These are phyloP conservation scores for Astraeus odoratus DNA, from an alignment of 768 basidiomycete species.

Conservation along the genomic window DNA sequence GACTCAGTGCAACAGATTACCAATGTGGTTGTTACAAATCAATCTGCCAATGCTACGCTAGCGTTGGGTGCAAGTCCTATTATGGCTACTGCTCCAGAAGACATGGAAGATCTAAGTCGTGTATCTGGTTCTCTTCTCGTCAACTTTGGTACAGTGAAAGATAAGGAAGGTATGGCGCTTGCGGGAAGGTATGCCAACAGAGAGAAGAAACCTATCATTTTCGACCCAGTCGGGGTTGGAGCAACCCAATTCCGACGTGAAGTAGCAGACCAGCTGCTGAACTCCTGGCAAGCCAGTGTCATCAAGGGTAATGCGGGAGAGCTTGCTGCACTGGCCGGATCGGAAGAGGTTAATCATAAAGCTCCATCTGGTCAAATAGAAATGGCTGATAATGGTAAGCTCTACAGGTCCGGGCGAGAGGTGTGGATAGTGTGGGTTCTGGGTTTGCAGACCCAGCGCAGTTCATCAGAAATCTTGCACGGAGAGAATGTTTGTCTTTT, in stretches of 20 bases:
- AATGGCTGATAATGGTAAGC: neutral
- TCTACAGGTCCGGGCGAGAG: conserved; percentile 59
- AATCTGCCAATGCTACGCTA: conserved; percentile 86
- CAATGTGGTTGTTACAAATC: conserved; percentile 81
- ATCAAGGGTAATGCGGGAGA: conserved; percentile 95
- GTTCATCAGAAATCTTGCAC: conserved; percentile 66
- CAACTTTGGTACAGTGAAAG: conserved; percentile 80
- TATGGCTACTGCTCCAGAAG: conserved; percentile 81
- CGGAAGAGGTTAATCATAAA: conserved; percentile 49
- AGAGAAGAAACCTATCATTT: conserved; percentile 68
- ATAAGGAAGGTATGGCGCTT: conserved; percentile 65
- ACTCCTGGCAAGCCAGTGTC: conserved; percentile 78
- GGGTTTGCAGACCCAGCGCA: conserved; percentile 70
- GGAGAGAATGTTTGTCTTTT: conserved; percentile 57
- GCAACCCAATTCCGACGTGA: conserved; percentile 67
- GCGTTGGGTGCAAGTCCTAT: conserved; percentile 88
- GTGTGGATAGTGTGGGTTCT: conserved; percentile 78
- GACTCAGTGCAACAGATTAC: conserved; percentile 55
- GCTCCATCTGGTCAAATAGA: neutral
- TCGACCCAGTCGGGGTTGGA: conserved; percentile 91
- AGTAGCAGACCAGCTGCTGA: conserved; percentile 52
- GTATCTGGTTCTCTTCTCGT: conserved; percentile 67
- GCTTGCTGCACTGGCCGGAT: conserved; percentile 72
- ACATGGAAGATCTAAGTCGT: conserved; percentile 72
- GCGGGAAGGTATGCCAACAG: conserved; percentile 68